phyloP scores from a whole-genome alignment of 2,329 filamentous ascomycete genomes.

The Sarocladium oryzae region DNA sequence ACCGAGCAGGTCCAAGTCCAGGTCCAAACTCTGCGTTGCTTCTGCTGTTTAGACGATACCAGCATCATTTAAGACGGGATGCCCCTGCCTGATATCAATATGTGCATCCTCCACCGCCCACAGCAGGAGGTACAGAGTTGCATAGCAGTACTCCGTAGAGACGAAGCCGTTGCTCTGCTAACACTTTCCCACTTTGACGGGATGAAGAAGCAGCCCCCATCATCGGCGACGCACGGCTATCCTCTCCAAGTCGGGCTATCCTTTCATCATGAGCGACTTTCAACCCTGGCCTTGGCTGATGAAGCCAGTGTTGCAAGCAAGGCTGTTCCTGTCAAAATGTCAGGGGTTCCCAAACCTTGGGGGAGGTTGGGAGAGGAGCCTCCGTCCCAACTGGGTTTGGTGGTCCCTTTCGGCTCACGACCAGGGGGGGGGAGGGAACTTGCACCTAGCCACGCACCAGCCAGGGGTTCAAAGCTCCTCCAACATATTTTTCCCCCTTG shows the following conservation, averaged over 20 bases:
- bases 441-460: neutral
- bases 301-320: no score
- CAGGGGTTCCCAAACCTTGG: neutral
- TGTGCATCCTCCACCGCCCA: no score
- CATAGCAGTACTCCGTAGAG: no score
- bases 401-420: slow-evolving; percentile 2
- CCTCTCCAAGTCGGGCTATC: neutral
- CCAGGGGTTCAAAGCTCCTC: slow-evolving; percentile 4
- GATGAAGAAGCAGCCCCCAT: neutral
- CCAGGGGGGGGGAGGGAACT: neutral
- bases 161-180: neutral
- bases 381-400: neutral
- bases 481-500: slow-evolving; percentile 1
- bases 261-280: slow-evolving; percentile 1
- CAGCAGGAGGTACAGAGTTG: no score
- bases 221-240: neutral
- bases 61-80: no score
- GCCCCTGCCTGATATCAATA: no score
- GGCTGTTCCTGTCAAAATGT: neutral
- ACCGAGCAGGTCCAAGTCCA: neutral
- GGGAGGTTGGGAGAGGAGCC: slow-evolving; percentile 3
- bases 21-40: neutral
- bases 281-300: neutral
- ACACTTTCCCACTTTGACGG: neutral
- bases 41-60: neutral